phyloP scores from a whole-genome alignment of 2,329 filamentous ascomycete species.

The Dactylellina parvicollis region DNA sequence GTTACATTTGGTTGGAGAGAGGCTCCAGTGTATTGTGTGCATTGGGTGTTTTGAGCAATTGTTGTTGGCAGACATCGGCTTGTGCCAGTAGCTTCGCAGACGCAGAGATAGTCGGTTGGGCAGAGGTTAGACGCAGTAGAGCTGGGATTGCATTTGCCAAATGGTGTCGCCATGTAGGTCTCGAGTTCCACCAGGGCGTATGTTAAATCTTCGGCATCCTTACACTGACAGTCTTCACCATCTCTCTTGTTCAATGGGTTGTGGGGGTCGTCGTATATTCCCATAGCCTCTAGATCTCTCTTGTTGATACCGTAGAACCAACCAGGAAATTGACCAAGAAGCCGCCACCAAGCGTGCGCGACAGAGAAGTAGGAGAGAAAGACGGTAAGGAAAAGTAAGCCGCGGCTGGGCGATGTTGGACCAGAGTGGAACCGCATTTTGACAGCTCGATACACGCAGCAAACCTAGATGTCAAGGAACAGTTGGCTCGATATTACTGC shows the following conservation, averaged over 20 bases:
- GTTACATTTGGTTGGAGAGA: neutral
- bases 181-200: constrained; percentile 20
- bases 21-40: constrained; percentile 18
- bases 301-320: neutral
- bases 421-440: constrained; percentile 27
- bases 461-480: constrained; percentile 2
- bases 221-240: constrained; percentile 9
- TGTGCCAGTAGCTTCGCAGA: constrained; percentile 6
- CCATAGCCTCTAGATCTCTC: constrained; percentile 7
- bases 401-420: constrained; percentile 3
- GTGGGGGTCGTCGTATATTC: neutral
- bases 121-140: constrained; percentile 28
- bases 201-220: neutral
- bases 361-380: constrained; percentile 7
- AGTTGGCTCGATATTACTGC: neutral
- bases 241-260: constrained; percentile 17
- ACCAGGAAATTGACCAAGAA: constrained; percentile 3
- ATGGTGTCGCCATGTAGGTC: constrained; percentile 46
- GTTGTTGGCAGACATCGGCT: constrained; percentile 40
- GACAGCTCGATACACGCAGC: neutral
- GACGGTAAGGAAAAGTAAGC: neutral
- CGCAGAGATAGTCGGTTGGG: constrained; percentile 35
- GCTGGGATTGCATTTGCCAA: constrained; percentile 3
- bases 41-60: constrained; percentile 3
- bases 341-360: neutral